These are phyloP conservation scores for Fraxinus platypoda DNA, from an alignment of 305 asterid species.

Conservation along the genomic window DNA sequence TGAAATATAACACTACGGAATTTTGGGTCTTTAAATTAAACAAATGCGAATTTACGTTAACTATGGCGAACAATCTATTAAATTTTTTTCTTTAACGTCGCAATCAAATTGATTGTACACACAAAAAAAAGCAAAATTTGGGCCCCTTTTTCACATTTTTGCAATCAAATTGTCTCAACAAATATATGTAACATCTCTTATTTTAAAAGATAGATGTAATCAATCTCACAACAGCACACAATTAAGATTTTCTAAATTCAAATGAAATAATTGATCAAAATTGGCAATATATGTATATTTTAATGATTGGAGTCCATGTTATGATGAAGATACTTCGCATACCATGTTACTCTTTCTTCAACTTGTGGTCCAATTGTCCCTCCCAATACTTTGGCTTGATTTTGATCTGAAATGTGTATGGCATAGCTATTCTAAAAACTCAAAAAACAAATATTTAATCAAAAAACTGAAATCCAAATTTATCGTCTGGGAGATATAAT, in stretches of 20 bases:
- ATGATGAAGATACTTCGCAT: conserved; percentile 23
- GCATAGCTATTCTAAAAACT: background rate
- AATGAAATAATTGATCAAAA: background rate
- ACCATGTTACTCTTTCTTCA: background rate
- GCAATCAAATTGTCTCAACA: too few relatives aligned
- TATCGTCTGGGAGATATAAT: background rate
- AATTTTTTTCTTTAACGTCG: too few relatives aligned
- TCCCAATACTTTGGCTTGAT: background rate
- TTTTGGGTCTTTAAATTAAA: too few relatives aligned
- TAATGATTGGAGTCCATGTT: conserved; percentile 5
- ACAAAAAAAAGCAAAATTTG: too few relatives aligned
- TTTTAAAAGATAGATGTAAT: background rate
- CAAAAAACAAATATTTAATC: background rate
- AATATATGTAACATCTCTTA: background rate
- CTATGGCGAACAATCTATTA: background rate
- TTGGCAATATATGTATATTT: background rate
- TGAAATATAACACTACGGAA: background rate
- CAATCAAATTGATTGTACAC: too few relatives aligned
- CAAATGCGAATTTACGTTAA: too few relatives aligned
- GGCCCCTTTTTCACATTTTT: too few relatives aligned
- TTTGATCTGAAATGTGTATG: background rate
- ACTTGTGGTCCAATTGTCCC: conserved; percentile 14
- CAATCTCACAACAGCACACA: background rate
- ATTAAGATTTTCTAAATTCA: background rate
- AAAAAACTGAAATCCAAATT: background rate